Conservation (phyloP, 192 early-diverging fungal species). For the Coemansia asiatica region DNA sequence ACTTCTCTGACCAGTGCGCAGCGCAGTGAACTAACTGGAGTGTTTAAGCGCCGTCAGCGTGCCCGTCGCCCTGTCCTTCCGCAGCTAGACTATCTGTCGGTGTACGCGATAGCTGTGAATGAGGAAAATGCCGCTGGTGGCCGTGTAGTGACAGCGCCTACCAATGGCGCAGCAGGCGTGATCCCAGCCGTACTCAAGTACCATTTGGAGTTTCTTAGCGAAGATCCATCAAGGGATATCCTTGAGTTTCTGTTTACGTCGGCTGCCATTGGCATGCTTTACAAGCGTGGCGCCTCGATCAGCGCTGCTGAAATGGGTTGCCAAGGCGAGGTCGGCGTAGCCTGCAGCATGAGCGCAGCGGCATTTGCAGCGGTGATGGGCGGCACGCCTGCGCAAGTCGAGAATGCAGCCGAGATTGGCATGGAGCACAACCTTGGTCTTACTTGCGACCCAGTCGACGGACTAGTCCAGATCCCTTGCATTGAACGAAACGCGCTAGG, state of each 20-base stretch:
- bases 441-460: constrained; percentile 88
- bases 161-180: constrained; percentile 92
- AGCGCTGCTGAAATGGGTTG: constrained; percentile 97
- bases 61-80: constrained; percentile 60
- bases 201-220: constrained; percentile 93
- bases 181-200: constrained; percentile 95
- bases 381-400: constrained; percentile 82
- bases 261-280: constrained; percentile 94
- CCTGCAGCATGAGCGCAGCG: constrained; percentile 95
- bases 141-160: constrained; percentile 90
- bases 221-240: constrained; percentile 77
- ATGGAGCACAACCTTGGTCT: constrained; percentile 88
- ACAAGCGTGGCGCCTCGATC: constrained; percentile 92
- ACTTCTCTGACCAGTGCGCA: constrained; percentile 45
- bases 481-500: constrained; percentile 94
- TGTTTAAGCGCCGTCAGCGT: constrained; percentile 43
- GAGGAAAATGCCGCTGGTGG: constrained; percentile 86
- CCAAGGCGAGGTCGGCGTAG: constrained; percentile 97
- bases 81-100: constrained; percentile 85
- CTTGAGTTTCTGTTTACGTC: constrained; percentile 92
- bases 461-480: constrained; percentile 94
- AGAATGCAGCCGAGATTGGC: constrained; percentile 95
- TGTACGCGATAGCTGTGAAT: constrained; percentile 95
- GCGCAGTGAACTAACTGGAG: constrained; percentile 40
- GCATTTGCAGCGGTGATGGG: constrained; percentile 97